These are phyloP conservation scores for Sporisorium iseilematis-ciliati DNA, from an alignment of 1,284 basidiomycete genomes.

Conservation along the genomic window DNA sequence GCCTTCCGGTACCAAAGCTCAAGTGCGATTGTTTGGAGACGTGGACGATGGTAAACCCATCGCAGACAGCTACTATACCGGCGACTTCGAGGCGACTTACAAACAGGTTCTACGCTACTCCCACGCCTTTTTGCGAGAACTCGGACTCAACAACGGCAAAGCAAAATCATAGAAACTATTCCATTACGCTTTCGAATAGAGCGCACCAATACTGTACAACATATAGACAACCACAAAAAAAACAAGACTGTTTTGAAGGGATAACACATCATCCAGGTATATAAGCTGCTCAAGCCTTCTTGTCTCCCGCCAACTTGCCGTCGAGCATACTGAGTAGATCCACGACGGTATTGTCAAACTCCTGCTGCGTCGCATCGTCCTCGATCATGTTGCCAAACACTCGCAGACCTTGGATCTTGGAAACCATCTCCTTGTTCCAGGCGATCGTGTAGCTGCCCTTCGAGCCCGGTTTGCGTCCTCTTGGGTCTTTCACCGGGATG, in stretches of 20 bases:
- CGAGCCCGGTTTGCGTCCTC: slow-evolving; percentile 25
- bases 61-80: slow-evolving; percentile 71
- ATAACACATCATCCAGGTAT: not conserved
- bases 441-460: slow-evolving; percentile 39
- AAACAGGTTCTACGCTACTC: slow-evolving; percentile 70
- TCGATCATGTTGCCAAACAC: slow-evolving; percentile 53
- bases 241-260: too few species aligned
- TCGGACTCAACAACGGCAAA: slow-evolving; percentile 12
- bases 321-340: slow-evolving; percentile 44
- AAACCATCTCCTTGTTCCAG: slow-evolving; percentile 48
- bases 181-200: not conserved
- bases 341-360: slow-evolving; percentile 41
- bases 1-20: slow-evolving; percentile 59
- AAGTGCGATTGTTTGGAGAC: slow-evolving; percentile 56
- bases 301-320: slow-evolving; percentile 38
- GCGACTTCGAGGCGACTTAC: slow-evolving; percentile 71
- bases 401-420: slow-evolving; percentile 40
- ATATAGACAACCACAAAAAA: slow-evolving; percentile 3
- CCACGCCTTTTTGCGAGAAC: slow-evolving; percentile 35
- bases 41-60: slow-evolving; percentile 53
- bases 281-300: slow-evolving; percentile 5
- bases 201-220: slow-evolving; percentile 7
- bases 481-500: slow-evolving; percentile 36
- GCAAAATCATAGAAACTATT: not conserved
- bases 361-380: slow-evolving; percentile 47